phyloP scores from a whole-genome alignment of 2,329 filamentous ascomycete species.

The Monosporascus sp. region DNA sequence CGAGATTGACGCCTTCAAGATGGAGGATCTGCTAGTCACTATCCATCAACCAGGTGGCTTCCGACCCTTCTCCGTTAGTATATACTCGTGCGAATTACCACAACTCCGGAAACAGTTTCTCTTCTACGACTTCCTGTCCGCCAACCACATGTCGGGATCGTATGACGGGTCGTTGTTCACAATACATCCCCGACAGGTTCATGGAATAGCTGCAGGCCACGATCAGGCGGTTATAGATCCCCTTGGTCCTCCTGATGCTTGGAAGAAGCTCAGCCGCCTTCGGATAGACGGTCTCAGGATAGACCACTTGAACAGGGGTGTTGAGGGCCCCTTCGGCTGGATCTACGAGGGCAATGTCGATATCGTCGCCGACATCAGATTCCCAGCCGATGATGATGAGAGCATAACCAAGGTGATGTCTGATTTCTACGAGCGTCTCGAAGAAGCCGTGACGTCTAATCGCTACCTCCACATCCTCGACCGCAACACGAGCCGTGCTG shows the following conservation, averaged over 20 bases:
- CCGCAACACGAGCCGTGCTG: slow-evolving; percentile 30
- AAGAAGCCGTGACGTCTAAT: slow-evolving; percentile 82
- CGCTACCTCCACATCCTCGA: slow-evolving; percentile 58
- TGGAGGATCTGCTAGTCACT: slow-evolving; percentile 88
- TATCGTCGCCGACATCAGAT: slow-evolving; percentile 92
- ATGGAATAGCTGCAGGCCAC: slow-evolving; percentile 66
- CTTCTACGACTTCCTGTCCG: slow-evolving; percentile 94
- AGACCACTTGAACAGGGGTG: slow-evolving; percentile 89
- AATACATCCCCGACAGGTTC: slow-evolving; percentile 88
- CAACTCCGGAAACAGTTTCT: slow-evolving; percentile 93
- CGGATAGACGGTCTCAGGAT: slow-evolving; percentile 92
- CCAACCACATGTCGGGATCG: slow-evolving; percentile 92
- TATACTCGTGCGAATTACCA: slow-evolving; percentile 91
- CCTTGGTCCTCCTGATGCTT: slow-evolving; percentile 63
- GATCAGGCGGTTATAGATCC: slow-evolving; percentile 50
- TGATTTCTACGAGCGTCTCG: slow-evolving; percentile 95
- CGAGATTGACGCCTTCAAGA: slow-evolving; percentile 92
- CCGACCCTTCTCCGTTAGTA: slow-evolving; percentile 91
- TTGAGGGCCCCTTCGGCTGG: slow-evolving; percentile 93
- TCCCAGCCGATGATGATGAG: slow-evolving; percentile 81
- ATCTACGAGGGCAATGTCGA: slow-evolving; percentile 97
- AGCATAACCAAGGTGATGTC: slow-evolving; percentile 90
- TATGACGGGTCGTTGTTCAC: slow-evolving; percentile 96
- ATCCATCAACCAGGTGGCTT: slow-evolving; percentile 87
- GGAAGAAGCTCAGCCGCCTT: slow-evolving; percentile 94